A percentile compares a stretch with the other conserved stretches of the same genome.
These are phyloP conservation scores for Nitzschia inconspicua DNA, from an alignment of 108 stramenopile genomes.

Conservation along the genomic window DNA sequence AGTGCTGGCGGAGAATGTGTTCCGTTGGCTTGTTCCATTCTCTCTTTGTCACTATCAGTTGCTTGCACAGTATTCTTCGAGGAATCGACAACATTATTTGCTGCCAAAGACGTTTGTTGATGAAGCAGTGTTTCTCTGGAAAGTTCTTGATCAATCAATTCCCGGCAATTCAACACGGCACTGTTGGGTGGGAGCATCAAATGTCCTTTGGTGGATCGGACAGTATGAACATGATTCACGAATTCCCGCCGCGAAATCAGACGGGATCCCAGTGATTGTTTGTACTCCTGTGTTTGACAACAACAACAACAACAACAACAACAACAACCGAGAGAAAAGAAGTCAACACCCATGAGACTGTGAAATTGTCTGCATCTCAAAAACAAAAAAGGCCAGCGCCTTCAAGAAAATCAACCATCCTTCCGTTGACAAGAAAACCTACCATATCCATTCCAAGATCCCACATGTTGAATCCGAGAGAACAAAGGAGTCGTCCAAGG, in stretches of 20 bases:
- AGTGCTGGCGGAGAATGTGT: no score
- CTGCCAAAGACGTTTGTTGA: neutral
- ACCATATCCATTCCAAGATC: conserved; percentile 81
- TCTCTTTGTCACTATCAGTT: no score
- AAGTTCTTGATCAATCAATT: conserved; percentile 6
- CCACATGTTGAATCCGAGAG: conserved; percentile 64
- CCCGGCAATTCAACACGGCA: neutral
- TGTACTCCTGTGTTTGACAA: conserved; percentile 53
- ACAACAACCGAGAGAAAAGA: no score
- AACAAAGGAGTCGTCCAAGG: conserved; percentile 49
- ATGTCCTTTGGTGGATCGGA: conserved; percentile 21
- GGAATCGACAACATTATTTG: neutral
- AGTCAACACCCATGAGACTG: neutral
- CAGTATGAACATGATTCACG: conserved; percentile 44
- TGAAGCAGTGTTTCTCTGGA: no score
- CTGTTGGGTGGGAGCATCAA: conserved; percentile 10
- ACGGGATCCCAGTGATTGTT: conserved; percentile 52
- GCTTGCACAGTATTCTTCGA: neutral
- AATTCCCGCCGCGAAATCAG: conserved; percentile 57
- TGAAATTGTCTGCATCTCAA: no score
- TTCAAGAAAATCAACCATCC: neutral
- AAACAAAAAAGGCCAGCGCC: neutral
- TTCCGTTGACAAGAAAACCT: neutral
- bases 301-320: neutral
- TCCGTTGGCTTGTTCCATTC: no score